Evolutionary conservation across 306 rosid genomes (phyloP).

Genomic region (Neltuma alba): DNA sequence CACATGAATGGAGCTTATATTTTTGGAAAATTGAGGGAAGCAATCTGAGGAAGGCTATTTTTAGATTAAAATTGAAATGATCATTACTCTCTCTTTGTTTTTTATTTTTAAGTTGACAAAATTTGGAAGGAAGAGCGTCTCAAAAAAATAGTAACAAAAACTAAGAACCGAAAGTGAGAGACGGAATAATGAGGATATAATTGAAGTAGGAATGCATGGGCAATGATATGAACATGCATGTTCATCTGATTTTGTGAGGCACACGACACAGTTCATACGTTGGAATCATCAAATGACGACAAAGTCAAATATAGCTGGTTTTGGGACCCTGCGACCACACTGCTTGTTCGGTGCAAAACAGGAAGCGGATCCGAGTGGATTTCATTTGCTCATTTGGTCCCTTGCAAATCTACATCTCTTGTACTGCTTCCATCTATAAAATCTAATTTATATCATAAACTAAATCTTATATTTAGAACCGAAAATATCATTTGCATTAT

Average conservation of each 20-base stretch:
- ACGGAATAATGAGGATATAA: background rate
- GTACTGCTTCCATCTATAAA: no score
- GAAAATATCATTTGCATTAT: no score
- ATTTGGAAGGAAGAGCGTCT: no score
- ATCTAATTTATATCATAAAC: no score
- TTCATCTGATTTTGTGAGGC: background rate
- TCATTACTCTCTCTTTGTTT: no score
- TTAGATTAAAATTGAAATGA: no score
- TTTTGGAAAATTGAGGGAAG: no score
- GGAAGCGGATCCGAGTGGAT: background rate
- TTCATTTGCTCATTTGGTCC: background rate
- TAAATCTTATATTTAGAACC: no score
- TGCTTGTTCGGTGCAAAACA: background rate
- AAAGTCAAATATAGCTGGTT: background rate
- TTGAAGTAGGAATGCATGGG: slow-evolving; percentile 8
- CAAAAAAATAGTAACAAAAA: no score
- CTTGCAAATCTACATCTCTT: background rate
- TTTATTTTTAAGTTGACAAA: no score
- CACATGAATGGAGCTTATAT: no score
- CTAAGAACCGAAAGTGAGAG: background rate
- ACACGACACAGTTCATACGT: background rate
- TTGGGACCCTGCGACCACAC: background rate
- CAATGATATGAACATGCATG: background rate
- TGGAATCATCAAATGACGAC: background rate
- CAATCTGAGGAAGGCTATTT: no score